Evolutionary conservation across 1,284 basidiomycete genomes (phyloP), one percentile per base, ranked within the genome.

Genomic region (Erythrobasidium hasegawianum): DNA sequence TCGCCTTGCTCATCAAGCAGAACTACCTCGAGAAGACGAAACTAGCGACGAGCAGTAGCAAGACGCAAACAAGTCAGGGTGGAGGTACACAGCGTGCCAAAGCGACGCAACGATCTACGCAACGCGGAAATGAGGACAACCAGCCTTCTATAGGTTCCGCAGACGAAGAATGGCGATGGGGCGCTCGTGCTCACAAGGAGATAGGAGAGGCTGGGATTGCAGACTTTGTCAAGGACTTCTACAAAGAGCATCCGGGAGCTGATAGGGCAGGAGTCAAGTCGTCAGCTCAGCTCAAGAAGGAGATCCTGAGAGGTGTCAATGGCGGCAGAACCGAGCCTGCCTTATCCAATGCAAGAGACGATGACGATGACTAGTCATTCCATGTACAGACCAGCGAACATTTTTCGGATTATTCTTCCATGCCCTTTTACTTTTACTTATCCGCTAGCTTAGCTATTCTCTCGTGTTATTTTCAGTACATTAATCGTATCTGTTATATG

Each of bases 151-250:
- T 13, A n/a, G 61, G 61, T 14, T 40, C 38, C 13, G 18, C 53
- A 10, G 29, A 65, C 38, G 54, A 56, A 5, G 62, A 65, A 49
- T 65, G 62, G 62, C 41, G 62, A 50, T 65, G 62, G 62, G 62
- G 62, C 27, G 16, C 62, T 16, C 20, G 62, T 18, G 54, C 62
- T 16, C n/a, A 50, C 14, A 52, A 38, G 24, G 62, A 65, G 47
- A 40, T 65, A 18, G 62, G 62, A 33, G 62, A 65, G 33, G 45
- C 49, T 39, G 56, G 55, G 22, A 55, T 65, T 39, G 62, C 62
- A 1, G 55, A 41, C 41, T 65, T 65, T 52, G 50, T 65, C 43
- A 65, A 65, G 26, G 62, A 65, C 29, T 65, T 65, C 43, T 68
- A 59, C 20, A 49, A 57, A 27, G 24, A 33, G 27, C 45, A 65